phyloP scores from a whole-genome alignment of 192 early-diverging fungal genomes.

The Umbelopsis vinacea region DNA sequence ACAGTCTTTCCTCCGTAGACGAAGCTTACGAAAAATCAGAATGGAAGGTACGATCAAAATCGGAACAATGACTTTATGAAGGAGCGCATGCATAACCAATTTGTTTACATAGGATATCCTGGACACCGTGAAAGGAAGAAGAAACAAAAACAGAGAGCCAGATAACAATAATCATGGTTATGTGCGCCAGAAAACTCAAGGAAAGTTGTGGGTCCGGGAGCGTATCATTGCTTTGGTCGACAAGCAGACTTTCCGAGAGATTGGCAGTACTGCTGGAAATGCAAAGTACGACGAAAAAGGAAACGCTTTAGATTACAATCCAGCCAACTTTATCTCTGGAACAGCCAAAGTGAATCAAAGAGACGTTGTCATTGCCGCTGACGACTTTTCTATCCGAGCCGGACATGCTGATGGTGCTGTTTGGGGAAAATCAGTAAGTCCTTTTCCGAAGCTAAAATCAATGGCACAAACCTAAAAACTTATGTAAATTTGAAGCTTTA shows the following conservation, averaged over 20 bases:
- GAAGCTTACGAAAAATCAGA: slow-evolving; percentile 39
- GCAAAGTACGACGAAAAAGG: slow-evolving; percentile 35
- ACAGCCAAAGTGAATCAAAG: slow-evolving; percentile 29
- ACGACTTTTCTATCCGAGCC: slow-evolving; percentile 46
- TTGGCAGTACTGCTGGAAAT: slow-evolving; percentile 39
- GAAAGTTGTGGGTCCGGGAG: slow-evolving; percentile 40
- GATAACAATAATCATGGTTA: slow-evolving; percentile 34
- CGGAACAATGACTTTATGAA: not conserved
- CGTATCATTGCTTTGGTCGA: slow-evolving; percentile 39
- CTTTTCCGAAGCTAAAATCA: not conserved
- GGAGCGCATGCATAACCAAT: too few species aligned
- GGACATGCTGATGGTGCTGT: slow-evolving; percentile 47
- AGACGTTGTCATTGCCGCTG: slow-evolving; percentile 37
- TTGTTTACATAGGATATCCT: slow-evolving; percentile 23
- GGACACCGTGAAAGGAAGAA: slow-evolving; percentile 24
- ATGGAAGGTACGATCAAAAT: slow-evolving; percentile 31
- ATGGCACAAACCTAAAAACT: not conserved
- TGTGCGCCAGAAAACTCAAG: slow-evolving; percentile 40
- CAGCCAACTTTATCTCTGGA: slow-evolving; percentile 38
- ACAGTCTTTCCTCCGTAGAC: not conserved
- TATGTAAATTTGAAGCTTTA: slow-evolving; percentile 23
- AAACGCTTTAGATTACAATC: slow-evolving; percentile 3
- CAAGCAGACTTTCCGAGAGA: slow-evolving; percentile 32
- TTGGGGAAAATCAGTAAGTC: slow-evolving; percentile 39
- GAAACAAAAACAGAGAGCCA: slow-evolving; percentile 21